A percentile compares a stretch with the other conserved stretches of the same genome.
phyloP scores from a whole-genome alignment of 2,329 filamentous ascomycete species.

The Pestalotiopsis sp. region DNA sequence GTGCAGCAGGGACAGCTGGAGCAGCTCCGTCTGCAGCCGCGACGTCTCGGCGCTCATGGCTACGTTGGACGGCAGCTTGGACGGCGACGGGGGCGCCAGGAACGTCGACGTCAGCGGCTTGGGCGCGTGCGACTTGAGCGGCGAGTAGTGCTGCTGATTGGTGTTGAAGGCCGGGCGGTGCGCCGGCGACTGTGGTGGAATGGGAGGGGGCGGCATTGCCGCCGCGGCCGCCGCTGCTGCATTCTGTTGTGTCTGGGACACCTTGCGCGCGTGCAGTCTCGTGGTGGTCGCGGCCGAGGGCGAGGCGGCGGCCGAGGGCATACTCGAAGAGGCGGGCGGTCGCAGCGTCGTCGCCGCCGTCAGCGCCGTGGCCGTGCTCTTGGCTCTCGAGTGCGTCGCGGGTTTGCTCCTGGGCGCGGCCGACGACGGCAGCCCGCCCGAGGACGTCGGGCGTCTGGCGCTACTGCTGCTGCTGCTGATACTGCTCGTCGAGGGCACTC shows the following conservation, averaged over 20 bases:
- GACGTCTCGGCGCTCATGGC: slow-evolving; percentile 58
- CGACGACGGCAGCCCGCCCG: slow-evolving; percentile 24
- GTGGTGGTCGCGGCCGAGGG: slow-evolving; percentile 15
- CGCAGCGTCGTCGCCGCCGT: slow-evolving; percentile 27
- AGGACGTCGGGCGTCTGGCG: slow-evolving; percentile 26
- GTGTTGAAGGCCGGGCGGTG: slow-evolving; percentile 59
- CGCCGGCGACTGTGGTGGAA: slow-evolving; percentile 22
- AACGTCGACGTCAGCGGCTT: slow-evolving; percentile 61
- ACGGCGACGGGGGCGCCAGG: slow-evolving; percentile 61
- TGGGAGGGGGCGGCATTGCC: too few relatives aligned
- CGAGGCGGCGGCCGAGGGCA: background rate
- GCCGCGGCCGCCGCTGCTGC: background rate
- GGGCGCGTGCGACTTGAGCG: slow-evolving; percentile 58
- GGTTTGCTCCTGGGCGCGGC: slow-evolving; percentile 16
- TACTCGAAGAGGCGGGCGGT: slow-evolving; percentile 29
- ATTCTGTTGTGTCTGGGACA: slow-evolving; percentile 7
- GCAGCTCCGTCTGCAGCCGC: slow-evolving; percentile 62
- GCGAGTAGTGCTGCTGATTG: slow-evolving; percentile 67
- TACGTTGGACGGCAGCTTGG: slow-evolving; percentile 61
- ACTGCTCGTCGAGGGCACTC: slow-evolving; percentile 12
- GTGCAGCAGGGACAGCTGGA: slow-evolving; percentile 66
- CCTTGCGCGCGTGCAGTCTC: slow-evolving; percentile 18
- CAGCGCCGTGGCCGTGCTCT: slow-evolving; percentile 32
- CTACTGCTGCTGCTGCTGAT: slow-evolving; percentile 8
- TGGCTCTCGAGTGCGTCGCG: slow-evolving; percentile 37